These are phyloP conservation scores for Solanum hybrid DNA, from an alignment of 305 asterid species.

Conservation along the genomic window DNA sequence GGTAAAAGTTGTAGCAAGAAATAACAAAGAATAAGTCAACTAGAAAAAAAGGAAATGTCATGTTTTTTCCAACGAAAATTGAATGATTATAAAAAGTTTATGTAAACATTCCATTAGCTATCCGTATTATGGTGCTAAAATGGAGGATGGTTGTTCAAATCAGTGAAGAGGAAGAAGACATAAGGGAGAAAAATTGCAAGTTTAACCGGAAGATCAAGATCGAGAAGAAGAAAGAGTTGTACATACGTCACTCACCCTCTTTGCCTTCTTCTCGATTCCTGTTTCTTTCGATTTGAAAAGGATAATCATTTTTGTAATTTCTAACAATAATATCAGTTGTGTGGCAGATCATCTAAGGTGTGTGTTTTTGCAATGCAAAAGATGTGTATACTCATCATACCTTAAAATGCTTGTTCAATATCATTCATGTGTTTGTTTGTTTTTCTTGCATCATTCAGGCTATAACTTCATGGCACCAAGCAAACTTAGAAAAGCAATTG, in stretches of 20 bases:
- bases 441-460: neutral
- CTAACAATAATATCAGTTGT: neutral
- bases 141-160: neutral
- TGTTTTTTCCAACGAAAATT: neutral
- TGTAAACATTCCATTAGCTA: neutral
- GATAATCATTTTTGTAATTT: neutral
- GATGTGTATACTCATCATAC: neutral
- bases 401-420: neutral
- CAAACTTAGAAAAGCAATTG: conserved; percentile 16
- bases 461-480: conserved; percentile 11
- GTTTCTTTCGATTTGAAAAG: neutral
- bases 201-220: neutral
- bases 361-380: neutral
- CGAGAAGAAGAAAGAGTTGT: neutral
- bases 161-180: neutral
- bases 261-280: neutral
- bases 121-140: conserved; percentile 3
- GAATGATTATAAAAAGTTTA: neutral
- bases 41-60: neutral
- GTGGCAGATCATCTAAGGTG: neutral
- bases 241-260: neutral
- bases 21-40: neutral
- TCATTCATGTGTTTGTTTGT: neutral
- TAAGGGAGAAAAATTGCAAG: neutral
- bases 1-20: neutral